A percentile compares a stretch with the other conserved stretches of the same genome.
These are phyloP conservation scores for Cyberlindnera bimundalis DNA, from an alignment of 805 yeast species.

Conservation along the genomic window DNA sequence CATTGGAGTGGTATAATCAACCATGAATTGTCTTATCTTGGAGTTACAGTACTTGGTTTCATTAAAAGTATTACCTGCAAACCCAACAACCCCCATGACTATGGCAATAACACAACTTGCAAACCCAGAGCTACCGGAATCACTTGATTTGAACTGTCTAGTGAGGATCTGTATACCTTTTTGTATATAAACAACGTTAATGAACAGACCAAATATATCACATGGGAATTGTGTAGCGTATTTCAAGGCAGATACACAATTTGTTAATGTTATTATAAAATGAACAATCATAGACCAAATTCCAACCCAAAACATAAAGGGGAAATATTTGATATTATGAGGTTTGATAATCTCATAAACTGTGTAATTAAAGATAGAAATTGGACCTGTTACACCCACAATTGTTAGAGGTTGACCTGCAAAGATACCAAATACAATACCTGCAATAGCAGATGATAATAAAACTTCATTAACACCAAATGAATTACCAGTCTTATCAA, in stretches of 20 bases:
- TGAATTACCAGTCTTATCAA: slow-evolving; percentile 79
- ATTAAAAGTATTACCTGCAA: slow-evolving; percentile 49
- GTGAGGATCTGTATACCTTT: slow-evolving; percentile 83
- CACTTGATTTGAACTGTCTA: slow-evolving; percentile 55
- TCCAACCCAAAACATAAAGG: slow-evolving; percentile 95
- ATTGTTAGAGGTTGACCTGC: slow-evolving; percentile 92
- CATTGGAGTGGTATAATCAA: slow-evolving; percentile 84
- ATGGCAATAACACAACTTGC: slow-evolving; percentile 73
- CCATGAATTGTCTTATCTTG: slow-evolving; percentile 60
- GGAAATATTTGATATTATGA: slow-evolving; percentile 46
- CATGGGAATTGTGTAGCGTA: slow-evolving; percentile 81
- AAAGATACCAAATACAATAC: slow-evolving; percentile 80
- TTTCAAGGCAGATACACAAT: slow-evolving; percentile 62
- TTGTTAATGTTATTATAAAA: slow-evolving; percentile 62
- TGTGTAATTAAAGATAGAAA: slow-evolving; percentile 87
- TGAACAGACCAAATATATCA: slow-evolving; percentile 90
- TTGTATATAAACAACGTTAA: slow-evolving; percentile 81
- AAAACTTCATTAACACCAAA: slow-evolving; percentile 92
- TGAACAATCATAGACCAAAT: slow-evolving; percentile 89
- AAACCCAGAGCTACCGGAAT: slow-evolving; percentile 51
- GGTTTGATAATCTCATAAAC: slow-evolving; percentile 69
- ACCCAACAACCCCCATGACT: slow-evolving; percentile 74
- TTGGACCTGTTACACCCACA: slow-evolving; percentile 97
- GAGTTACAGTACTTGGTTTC: slow-evolving; percentile 60
- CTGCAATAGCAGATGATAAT: slow-evolving; percentile 81